Conservation (phyloP, 768 basidiomycete species). For the Suillus hirtellus region DNA sequence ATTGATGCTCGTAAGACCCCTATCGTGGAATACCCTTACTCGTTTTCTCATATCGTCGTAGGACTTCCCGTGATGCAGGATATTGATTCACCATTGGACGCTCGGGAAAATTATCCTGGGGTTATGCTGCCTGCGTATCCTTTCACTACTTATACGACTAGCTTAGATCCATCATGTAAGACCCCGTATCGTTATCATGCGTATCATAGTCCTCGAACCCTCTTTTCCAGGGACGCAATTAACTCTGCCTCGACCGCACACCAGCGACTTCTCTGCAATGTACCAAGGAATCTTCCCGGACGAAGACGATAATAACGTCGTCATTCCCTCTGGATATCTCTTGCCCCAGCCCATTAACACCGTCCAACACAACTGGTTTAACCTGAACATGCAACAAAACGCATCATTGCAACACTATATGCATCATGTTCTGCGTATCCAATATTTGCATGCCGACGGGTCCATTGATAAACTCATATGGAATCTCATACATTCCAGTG, state of each 20-base stretch:
- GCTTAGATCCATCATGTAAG: constrained; percentile 69
- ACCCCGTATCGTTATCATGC: constrained; percentile 67
- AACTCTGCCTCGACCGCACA: constrained; percentile 29
- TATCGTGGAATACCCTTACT: neutral
- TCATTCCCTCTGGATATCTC: constrained; percentile 23
- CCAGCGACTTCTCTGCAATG: constrained; percentile 27
- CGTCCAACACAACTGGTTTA: constrained; percentile 12
- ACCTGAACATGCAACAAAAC: constrained; percentile 22
- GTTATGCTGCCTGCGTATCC: constrained; percentile 29
- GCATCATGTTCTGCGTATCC: constrained; percentile 59
- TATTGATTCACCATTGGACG: constrained; percentile 30
- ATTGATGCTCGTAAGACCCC: constrained; percentile 28
- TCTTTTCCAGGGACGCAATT: constrained; percentile 48
- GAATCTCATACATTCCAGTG: constrained; percentile 47
- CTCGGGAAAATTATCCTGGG: constrained; percentile 28
- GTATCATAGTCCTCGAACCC: constrained; percentile 66
- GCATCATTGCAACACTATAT: constrained; percentile 48
- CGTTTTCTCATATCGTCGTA: constrained; percentile 13
- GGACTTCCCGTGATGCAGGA: constrained; percentile 32
- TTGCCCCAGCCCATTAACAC: constrained; percentile 12
- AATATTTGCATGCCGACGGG: constrained; percentile 67
- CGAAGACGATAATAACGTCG: constrained; percentile 23
- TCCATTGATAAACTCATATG: constrained; percentile 49
- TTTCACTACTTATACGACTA: constrained; percentile 44
- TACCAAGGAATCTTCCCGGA: constrained; percentile 15